Evolutionary conservation across 140 eudicot genomes (phyloP).

Genomic region (Bidens hawaiensis): DNA sequence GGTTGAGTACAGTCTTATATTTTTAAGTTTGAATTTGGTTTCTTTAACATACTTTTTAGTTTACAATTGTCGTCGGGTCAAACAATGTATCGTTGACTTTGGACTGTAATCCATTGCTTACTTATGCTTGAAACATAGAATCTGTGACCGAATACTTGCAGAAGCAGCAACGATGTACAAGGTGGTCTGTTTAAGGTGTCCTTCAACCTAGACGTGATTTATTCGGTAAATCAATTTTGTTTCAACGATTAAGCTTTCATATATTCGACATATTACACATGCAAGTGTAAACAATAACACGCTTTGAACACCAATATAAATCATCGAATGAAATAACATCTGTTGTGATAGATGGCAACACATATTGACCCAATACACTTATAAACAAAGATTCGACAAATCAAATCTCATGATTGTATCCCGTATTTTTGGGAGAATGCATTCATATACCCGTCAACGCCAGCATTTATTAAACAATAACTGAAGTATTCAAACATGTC

Average conservation of each 20-base stretch:
- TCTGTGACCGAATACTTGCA: neutral
- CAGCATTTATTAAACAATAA: neutral
- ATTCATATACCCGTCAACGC: slow-evolving; percentile 16
- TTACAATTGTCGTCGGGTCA: neutral
- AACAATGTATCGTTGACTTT: neutral
- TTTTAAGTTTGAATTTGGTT: slow-evolving; percentile 3
- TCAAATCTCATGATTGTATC: neutral
- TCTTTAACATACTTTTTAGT: neutral
- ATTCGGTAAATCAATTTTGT: no score
- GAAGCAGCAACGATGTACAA: no score
- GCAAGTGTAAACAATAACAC: no score
- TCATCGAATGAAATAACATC: no score
- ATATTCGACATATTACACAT: no score
- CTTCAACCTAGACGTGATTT: no score
- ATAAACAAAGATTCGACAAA: no score
- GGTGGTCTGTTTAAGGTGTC: no score
- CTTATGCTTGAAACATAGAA: neutral
- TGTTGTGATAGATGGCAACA: no score
- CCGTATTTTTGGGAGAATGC: slow-evolving; percentile 1
- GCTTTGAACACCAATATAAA: no score
- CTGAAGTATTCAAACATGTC: neutral
- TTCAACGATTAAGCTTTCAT: no score
- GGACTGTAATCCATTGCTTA: neutral
- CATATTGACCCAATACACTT: no score
- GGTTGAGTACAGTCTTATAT: slow-evolving; percentile 8